Evolutionary conservation across 495 filamentous ascomycete species (phyloP), one percentile per base, ranked within the genome.

Genomic region (Talaromyces proteolyticus): DNA sequence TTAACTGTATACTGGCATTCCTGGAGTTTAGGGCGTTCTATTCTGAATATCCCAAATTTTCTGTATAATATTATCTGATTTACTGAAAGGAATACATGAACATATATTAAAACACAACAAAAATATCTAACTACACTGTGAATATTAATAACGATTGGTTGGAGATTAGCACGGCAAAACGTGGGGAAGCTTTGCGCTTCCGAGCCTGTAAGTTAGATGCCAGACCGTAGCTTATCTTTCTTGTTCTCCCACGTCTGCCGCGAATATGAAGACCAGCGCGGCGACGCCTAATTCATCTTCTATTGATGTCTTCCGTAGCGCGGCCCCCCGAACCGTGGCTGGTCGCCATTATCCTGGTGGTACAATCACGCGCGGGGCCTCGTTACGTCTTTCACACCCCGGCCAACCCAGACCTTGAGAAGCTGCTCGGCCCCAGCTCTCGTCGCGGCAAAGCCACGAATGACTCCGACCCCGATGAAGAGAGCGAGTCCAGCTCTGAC

Each of bases 371-470:
- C 46, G 85, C 87, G 54, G 90, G 90, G 5, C 88, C 91, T 21
- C 77, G 80, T 42, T 87, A 95, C 61, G 85, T 94, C 58, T 96
- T 95, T 73, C 91, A 96, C 71, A 95, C 95, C 62, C 91, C 91
- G 12, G 81, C 82, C 19, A 76, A 72, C 50, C 84, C 77, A 7
- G 73, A 72, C 47, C 68, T 62, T 59, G 72, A 73, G 51, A 68
- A 68, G 53, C 66, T 62, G 24, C 52, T 68, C 16, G 65, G 61
- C 50, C 56, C 52, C 67, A 67, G 55, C 55, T 42, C 60, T 20
- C 66, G 67, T 21, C 69, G 67, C 55, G 50, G 57, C 34, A 62
- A 64, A 38, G 66, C 63, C 34, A 25, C 24, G 8, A 68, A 65
- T 21, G 72, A 74, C 20, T 65, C 70, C 2, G 72, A 62, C 45